Conservation (phyloP, 805 yeast genomes). For the Barnettozyma sucrosica region DNA sequence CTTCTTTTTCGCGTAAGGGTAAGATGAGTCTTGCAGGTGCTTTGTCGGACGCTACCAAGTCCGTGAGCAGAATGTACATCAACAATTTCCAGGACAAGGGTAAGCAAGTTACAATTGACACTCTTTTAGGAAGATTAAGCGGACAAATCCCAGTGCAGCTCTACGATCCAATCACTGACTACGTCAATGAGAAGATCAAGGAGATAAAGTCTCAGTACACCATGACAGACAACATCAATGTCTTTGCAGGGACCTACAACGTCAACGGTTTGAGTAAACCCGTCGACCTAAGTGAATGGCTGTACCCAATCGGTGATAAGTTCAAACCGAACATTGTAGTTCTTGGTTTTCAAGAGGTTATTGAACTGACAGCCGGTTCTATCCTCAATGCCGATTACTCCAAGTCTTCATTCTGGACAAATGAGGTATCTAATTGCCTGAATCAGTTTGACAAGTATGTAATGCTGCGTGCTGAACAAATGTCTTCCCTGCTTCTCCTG, state of each 20-base stretch:
- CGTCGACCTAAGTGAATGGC: conserved; percentile 65
- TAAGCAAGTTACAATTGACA: conserved; percentile 85
- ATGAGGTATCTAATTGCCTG: conserved; percentile 53
- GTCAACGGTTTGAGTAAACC: conserved; percentile 65
- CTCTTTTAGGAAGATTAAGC: conserved; percentile 74
- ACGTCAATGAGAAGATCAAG: conserved; percentile 58
- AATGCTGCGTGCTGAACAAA: conserved; percentile 67
- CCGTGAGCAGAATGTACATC: conserved; percentile 90
- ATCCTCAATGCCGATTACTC: conserved; percentile 82
- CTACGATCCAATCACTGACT: conserved; percentile 86
- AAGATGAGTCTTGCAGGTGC: conserved; percentile 97
- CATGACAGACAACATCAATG: conserved; percentile 47
- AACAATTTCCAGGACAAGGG: conserved; percentile 92
- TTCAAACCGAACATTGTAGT: conserved; percentile 72
- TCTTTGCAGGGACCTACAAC: conserved; percentile 84
- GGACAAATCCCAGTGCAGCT: conserved; percentile 65
- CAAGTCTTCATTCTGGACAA: conserved; percentile 75
- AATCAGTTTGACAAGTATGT: conserved; percentile 53
- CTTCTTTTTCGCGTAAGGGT: conserved; percentile 91
- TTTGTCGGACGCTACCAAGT: conserved; percentile 92
- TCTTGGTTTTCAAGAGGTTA: conserved; percentile 91
- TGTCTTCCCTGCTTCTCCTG: conserved; percentile 61
- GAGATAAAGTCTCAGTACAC: conserved; percentile 44
- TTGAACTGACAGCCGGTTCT: conserved; percentile 88
- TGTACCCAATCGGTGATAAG: conserved; percentile 65